Base-by-base conservation (phyloP, 345 rosid genomes). In the Psidium guajava region DNA sequence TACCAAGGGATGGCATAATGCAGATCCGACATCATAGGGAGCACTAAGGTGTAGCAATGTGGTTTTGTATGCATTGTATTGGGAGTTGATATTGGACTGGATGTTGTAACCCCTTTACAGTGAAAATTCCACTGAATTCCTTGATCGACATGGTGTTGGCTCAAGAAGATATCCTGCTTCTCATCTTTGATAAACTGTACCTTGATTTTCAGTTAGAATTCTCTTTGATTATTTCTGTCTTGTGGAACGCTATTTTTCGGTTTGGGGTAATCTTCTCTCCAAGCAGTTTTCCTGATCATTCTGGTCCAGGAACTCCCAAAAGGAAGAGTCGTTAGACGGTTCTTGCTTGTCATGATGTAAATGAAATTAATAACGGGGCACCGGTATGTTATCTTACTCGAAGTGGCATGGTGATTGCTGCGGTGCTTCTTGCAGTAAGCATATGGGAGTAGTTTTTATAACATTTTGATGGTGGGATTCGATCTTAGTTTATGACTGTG, bases 1-100 rank as follows among this genome's bases (percentile, higher is more conserved):
- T 88, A 25, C 92, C 85, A 94, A 93, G 89, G 99, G 99, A 69
- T 98, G 99, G 99, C 99, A 98, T 86, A 88, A 90, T 87, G 92
- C 93, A 1, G 88, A 87, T 83, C 90, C 91, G 42, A 83, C 75
- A 11, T 82, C 88, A 25, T 92, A 87, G 90, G 55, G 84, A 16
- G 58, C 59, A 82, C 47, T 52, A 6, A 40, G n/a, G 49, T 82
- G 61, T n/a, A 51, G n/a, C 47, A 59, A 28, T 25, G 80, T 51
- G 81, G 81, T 85, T 82, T 52, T 81, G 36, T 51, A 20, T 36
- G 80, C 47, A 69, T 36, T 69, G 80, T 36, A 69, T 32, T 20
- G 47, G 80, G 80, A 69, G 7, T 36, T 69, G 25, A 69, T 69
- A 32, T 69, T 36, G 24, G 47, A 36, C 47, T 69, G 80, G 80